Evolutionary conservation across 2,329 filamentous ascomycete species (phyloP), one percentile per base, ranked within the genome.

Genomic region (Fusarium lateritium): DNA sequence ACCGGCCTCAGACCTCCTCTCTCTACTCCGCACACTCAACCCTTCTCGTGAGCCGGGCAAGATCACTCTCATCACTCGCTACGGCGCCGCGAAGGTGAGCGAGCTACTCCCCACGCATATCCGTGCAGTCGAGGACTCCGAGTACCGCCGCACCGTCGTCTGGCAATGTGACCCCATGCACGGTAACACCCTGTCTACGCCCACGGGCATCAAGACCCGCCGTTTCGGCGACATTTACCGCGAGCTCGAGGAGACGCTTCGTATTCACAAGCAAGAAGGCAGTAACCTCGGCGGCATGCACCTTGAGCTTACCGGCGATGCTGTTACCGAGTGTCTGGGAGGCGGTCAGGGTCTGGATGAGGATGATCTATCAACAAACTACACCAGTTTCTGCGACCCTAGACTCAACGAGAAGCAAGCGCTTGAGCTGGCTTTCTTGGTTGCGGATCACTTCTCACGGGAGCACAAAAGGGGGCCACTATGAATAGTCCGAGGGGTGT

Each of bases 131-230:
- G 92, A 96, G 79, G 86, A 86, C 73, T 94, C 92, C 59, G 94
- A 90, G 80, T 89, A 89, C 79, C 79, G 79, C 46, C 79, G 84
- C 51, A 82, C 80, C 22, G 94, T 97, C 6, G 93, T 98, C 73
- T 98, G 95, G 95, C 96, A 98, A 82, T 98, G 95, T 82, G 96
- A 99, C 81, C 96, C 96, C 22, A 99, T 99, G 96, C 96, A 99
- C 81, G 96, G 96, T 67, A 92, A 92, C 81, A 91, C 89, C 38
- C 82, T 85, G 43, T 86, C 88, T 21, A 95, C 93, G 0, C 86
- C 88, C 0, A 83, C 87, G 0, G 94, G 94, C 26, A 89, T 98
- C 82, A 99, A 99, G 85, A 99, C 96, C 3, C 89, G 96, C 17
- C 91, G 92, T 56, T 99, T 99, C 84, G 88, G 88, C 67, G 92